Conservation (phyloP, 148 eudicot genomes). For the Pouteria glomerata region DNA sequence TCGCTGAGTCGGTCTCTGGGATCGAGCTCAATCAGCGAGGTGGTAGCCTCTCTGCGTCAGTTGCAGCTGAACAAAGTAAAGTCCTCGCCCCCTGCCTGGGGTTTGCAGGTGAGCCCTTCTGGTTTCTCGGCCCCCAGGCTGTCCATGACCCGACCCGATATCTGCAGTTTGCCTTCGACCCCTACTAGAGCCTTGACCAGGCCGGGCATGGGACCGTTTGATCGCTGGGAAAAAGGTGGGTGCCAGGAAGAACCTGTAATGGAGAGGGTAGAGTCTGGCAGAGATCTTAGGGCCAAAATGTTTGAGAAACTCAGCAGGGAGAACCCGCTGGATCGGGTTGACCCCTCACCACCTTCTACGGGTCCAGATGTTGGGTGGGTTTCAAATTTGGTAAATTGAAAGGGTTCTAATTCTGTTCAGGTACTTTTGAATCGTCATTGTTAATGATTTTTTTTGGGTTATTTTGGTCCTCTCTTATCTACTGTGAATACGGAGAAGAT, state of each 20-base stretch:
- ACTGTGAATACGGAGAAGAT: neutral
- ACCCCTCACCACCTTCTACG: neutral
- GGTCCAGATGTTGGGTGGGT: neutral
- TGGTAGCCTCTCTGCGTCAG: neutral
- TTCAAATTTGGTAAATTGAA: neutral
- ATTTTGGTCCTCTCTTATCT: neutral
- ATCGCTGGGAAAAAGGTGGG: neutral
- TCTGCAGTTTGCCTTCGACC: neutral
- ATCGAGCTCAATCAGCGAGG: neutral
- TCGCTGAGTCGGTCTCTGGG: neutral
- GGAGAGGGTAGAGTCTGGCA: constrained; percentile 38
- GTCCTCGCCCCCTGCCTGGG: neutral
- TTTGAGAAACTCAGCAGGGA: constrained; percentile 30
- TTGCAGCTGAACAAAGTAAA: neutral
- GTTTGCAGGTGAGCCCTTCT: neutral
- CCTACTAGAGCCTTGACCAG: neutral
- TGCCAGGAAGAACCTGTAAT: constrained; percentile 24
- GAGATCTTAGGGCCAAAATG: constrained; percentile 26
- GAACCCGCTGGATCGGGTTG: constrained; percentile 24
- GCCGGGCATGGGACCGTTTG: neutral
- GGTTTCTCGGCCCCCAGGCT: neutral
- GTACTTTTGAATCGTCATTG: neutral
- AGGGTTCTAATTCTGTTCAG: neutral
- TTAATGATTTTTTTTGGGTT: neutral
- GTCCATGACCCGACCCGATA: neutral